These are phyloP conservation scores for Fraxinus sp. DNA, from an alignment of 305 asterid species.

Conservation along the genomic window DNA sequence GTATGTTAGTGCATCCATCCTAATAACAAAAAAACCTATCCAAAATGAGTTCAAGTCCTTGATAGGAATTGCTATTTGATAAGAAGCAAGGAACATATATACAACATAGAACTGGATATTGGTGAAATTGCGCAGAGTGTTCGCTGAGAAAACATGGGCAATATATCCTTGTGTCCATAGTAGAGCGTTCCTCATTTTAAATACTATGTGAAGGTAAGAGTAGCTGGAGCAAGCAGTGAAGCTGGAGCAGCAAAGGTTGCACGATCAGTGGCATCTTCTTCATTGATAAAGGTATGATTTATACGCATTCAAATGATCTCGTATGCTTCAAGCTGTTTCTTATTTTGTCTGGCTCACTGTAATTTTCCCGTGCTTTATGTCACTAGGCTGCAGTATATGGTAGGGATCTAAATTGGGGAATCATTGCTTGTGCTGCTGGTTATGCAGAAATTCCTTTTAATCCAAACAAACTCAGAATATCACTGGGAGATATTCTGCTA, in stretches of 20 bases:
- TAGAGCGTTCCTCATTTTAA: conserved; percentile 7
- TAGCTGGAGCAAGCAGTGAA: conserved; percentile 76
- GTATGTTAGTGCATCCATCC: neutral
- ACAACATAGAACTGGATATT: neutral
- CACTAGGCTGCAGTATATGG: conserved; percentile 89
- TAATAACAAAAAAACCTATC: neutral
- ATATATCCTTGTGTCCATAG: neutral
- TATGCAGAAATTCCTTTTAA: conserved; percentile 78
- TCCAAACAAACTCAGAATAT: conserved; percentile 63
- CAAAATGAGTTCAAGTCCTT: neutral
- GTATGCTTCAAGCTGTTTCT: conserved; percentile 3
- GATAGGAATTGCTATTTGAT: neutral
- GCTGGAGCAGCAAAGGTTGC: conserved; percentile 89
- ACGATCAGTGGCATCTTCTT: conserved; percentile 92
- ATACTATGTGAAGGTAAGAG: conserved; percentile 57
- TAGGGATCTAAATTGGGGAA: conserved; percentile 97
- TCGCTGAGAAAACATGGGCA: neutral
- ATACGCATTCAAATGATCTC: conserved; percentile 12
- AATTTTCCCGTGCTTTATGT: conserved; percentile 14
- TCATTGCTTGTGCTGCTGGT: conserved; percentile 96
- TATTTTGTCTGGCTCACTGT: conserved; percentile 14
- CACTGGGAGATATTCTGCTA: conserved; percentile 70
- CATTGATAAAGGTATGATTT: conserved; percentile 70
- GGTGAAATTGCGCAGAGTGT: neutral
- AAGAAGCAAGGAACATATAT: neutral